Evolutionary conservation across 192 early-diverging fungal genomes (phyloP).

Genomic region (Coemansia sp.): DNA sequence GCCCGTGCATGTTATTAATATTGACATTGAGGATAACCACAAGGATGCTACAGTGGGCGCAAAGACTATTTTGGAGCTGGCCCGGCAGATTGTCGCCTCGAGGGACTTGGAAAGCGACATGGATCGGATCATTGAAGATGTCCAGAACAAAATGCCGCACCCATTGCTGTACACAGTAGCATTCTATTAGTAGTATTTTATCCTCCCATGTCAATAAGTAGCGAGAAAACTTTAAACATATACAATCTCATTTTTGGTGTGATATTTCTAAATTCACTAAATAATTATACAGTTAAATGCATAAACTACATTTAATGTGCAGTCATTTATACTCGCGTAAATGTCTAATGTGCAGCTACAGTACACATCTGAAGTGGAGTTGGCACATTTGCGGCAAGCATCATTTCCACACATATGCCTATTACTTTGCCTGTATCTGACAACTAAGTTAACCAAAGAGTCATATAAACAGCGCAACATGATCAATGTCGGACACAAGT

Average conservation of each 20-base stretch:
- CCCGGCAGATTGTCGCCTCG: constrained; percentile 57
- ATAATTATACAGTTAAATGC: background rate
- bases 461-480: constrained; percentile 40
- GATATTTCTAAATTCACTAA: background rate
- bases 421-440: constrained; percentile 38
- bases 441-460: constrained; percentile 43
- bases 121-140: constrained; percentile 73
- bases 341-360: background rate
- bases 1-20: constrained; percentile 90
- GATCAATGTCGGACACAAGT: constrained; percentile 26
- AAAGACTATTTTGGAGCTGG: constrained; percentile 79
- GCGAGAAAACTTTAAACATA: background rate
- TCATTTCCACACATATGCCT: constrained; percentile 21
- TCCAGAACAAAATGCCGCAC: constrained; percentile 61
- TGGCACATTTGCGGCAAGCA: constrained; percentile 19
- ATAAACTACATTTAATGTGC: background rate
- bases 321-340: background rate
- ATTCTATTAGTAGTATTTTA: constrained; percentile 55
- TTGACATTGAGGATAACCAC: constrained; percentile 95
- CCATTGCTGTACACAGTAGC: constrained; percentile 63
- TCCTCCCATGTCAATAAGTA: background rate
- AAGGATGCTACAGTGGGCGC: constrained; percentile 84
- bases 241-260: background rate
- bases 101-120: constrained; percentile 85
- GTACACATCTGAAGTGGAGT: constrained; percentile 9